phyloP scores from a whole-genome alignment of 2,329 filamentous ascomycete genomes.

The Elsinoe fawcettii region DNA sequence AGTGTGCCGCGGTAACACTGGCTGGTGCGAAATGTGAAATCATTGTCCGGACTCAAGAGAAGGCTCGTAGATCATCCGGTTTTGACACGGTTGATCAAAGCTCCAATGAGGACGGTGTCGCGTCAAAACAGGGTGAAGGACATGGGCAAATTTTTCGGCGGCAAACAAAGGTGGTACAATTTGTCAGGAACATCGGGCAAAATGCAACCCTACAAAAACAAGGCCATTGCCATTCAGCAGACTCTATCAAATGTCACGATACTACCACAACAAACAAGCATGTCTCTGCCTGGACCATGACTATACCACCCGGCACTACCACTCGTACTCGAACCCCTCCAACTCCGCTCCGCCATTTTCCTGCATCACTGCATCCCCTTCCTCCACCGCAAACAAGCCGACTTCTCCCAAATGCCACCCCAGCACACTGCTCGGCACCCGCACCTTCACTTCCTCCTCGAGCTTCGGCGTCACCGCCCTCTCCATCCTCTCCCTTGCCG shows the following conservation, averaged over 20 bases:
- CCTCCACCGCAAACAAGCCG: neutral
- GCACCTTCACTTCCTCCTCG: neutral
- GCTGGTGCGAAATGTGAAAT: no score
- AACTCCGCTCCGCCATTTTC: neutral
- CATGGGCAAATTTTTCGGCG: neutral
- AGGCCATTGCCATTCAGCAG: neutral
- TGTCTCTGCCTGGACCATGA: neutral
- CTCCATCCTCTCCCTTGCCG: slow-evolving; percentile 1
- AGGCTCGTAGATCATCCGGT: no score
- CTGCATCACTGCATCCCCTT: neutral
- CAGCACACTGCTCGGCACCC: neutral
- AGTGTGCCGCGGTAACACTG: no score
- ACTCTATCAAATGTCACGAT: neutral
- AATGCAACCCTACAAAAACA: neutral
- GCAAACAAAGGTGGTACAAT: no score
- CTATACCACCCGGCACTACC: neutral
- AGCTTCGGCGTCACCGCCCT: neutral
- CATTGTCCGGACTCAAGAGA: no score
- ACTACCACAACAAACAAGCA: neutral
- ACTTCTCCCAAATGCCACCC: neutral
- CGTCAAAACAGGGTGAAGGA: neutral
- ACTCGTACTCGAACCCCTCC: neutral
- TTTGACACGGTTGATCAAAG: no score
- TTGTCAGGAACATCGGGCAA: no score
- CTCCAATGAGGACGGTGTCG: no score